These are phyloP conservation scores for Lactarius sp. DNA, from an alignment of 768 basidiomycete species.

Conservation along the genomic window DNA sequence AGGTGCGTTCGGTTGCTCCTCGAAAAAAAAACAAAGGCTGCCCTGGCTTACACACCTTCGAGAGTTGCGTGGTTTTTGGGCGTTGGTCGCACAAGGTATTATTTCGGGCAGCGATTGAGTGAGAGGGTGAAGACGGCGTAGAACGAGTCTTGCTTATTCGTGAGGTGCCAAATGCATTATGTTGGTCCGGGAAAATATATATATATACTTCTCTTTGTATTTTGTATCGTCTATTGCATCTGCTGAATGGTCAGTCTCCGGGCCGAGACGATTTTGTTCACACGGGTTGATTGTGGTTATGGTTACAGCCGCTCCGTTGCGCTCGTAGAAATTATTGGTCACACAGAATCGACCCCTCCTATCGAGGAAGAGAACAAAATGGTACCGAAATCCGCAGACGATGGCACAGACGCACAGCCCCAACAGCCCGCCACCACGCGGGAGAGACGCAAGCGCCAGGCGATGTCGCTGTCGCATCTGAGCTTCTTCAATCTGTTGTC, in stretches of 20 bases:
- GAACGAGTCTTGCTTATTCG: not conserved
- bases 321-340: constrained; percentile 22
- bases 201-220: too few species aligned
- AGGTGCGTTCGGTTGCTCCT: constrained; percentile 40
- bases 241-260: too few species aligned
- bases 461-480: too few species aligned
- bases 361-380: constrained; percentile 1
- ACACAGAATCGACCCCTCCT: constrained; percentile 11
- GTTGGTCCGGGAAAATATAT: too few species aligned
- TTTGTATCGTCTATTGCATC: too few species aligned
- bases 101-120: constrained; percentile 27
- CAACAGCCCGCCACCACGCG: not conserved
- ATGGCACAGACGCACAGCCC: not conserved
- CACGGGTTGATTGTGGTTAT: too few species aligned
- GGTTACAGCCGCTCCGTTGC: not conserved
- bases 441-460: constrained; percentile 4
- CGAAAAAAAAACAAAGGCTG: not conserved
- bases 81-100: constrained; percentile 35
- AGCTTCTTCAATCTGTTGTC: too few species aligned
- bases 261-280: too few species aligned
- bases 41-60: not conserved
- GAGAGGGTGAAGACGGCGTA: not conserved
- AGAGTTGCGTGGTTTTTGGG: constrained; percentile 40
- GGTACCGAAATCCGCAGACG: not conserved
- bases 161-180: not conserved